Evolutionary conservation across 768 basidiomycete genomes (phyloP).

Genomic region (Amanita pseudoporphyria): DNA sequence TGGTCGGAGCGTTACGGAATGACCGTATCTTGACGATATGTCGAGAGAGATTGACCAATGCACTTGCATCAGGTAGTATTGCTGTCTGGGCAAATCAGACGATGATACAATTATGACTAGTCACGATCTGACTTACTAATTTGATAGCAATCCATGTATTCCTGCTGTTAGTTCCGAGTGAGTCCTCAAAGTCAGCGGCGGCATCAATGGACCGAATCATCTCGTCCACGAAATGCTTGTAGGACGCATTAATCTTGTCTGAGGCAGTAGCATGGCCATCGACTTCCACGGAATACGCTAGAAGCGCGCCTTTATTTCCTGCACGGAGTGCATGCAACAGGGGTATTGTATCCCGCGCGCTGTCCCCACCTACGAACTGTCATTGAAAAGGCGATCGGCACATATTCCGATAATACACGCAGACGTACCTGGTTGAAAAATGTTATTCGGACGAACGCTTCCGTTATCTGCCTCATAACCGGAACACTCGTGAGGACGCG

Average conservation of each 20-base stretch:
- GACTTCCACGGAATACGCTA: slow-evolving; percentile 84
- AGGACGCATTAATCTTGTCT: slow-evolving; percentile 21
- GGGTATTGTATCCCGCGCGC: slow-evolving; percentile 57
- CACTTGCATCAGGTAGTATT: slow-evolving; percentile 50
- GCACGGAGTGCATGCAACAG: slow-evolving; percentile 51
- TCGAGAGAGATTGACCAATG: slow-evolving; percentile 54
- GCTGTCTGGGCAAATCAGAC: slow-evolving; percentile 40
- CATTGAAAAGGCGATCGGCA: not conserved
- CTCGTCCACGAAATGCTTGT: slow-evolving; percentile 65
- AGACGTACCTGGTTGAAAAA: slow-evolving; percentile 71
- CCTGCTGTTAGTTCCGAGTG: slow-evolving; percentile 22
- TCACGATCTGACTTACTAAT: slow-evolving; percentile 38
- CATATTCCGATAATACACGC: not conserved
- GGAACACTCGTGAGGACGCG: slow-evolving; percentile 39
- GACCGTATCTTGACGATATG: slow-evolving; percentile 40
- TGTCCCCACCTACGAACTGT: slow-evolving; percentile 87
- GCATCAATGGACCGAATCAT: slow-evolving; percentile 70
- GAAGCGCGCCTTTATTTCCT: slow-evolving; percentile 64
- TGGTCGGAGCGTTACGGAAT: slow-evolving; percentile 15
- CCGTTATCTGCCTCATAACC: slow-evolving; percentile 54
- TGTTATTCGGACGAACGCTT: slow-evolving; percentile 62
- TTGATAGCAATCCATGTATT: slow-evolving; percentile 84
- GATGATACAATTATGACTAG: not conserved
- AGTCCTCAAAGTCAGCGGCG: slow-evolving; percentile 73
- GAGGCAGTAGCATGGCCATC: slow-evolving; percentile 41